Base-by-base conservation (phyloP, 345 rosid genomes). In the Pistacia vera region DNA sequence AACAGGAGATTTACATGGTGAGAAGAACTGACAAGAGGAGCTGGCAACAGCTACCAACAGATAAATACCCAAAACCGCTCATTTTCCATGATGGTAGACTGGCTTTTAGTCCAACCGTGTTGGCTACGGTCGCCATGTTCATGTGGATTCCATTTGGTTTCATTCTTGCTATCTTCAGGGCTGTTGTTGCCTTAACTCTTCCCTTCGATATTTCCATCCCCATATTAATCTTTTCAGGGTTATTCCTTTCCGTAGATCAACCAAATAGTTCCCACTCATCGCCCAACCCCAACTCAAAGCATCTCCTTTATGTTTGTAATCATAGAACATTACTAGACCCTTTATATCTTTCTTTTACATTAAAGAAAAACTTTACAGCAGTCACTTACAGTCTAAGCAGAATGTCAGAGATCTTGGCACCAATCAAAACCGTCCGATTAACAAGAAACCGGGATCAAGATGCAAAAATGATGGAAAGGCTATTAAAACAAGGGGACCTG, bases 81-180 rank as follows among this genome's bases (percentile, higher is more conserved):
- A 82, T 92, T 22, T 94, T 92, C 77, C 98, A 91, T 44, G 98
- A 94, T 59, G 95, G 97, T n/a, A 82, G 97, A 68, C 79, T 94
- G 28, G 95, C 93, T 41, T 77, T 88, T n/a, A 85, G 63, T 59
- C 98, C 97, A 54, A 83, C 87, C 35, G 87, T 84, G 28, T 17
- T 70, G 25, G 76, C 86, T 70, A 72, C 92, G 38, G 70, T 94
- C 9, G 82, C 81, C 71, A 72, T 91, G 83, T 87, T 91, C 85
- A 80, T 89, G 74, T 94, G 98, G 97, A 64, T 85, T 56, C 97
- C 97, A 6, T 83, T 92, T 52, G 91, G 94, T 10, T 20, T 74
- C 30, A 1, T 22, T 11, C 85, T 89, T 0, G 64, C 90, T 63
- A 59, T 86, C 56, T 56, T 79, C 67, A 82, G 98, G 46, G 63